phyloP scores from a whole-genome alignment of 495 filamentous ascomycete genomes.

The Penicillium silybi region DNA sequence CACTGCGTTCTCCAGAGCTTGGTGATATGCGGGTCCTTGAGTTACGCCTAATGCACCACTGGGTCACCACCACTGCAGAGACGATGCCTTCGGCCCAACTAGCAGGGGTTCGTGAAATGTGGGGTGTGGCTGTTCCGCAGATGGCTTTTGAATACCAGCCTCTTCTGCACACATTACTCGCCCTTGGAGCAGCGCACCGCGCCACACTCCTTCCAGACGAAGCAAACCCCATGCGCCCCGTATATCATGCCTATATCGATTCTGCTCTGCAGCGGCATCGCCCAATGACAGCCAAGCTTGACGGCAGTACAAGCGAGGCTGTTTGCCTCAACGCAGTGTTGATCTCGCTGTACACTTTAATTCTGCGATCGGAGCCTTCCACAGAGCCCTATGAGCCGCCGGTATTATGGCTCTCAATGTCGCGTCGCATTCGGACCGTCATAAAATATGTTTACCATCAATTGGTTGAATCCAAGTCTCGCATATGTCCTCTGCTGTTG shows the following conservation, averaged over 20 bases:
- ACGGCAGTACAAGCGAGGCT: slow-evolving; percentile 10
- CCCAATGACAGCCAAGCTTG: slow-evolving; percentile 8
- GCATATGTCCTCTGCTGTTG: slow-evolving; percentile 11
- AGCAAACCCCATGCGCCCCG: slow-evolving; percentile 13
- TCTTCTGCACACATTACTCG: slow-evolving; percentile 24
- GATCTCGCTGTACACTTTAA: slow-evolving; percentile 19
- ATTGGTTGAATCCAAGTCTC: slow-evolving; percentile 7
- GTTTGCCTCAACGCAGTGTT: slow-evolving; percentile 17
- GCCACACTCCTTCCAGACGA: slow-evolving; percentile 14
- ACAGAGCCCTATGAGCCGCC: slow-evolving; percentile 17
- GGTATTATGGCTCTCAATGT: slow-evolving; percentile 17
- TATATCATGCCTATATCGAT: slow-evolving; percentile 22
- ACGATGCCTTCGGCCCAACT: slow-evolving; percentile 21
- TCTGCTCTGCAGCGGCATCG: slow-evolving; percentile 15
- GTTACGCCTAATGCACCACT: slow-evolving; percentile 23
- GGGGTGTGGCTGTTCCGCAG: slow-evolving; percentile 17
- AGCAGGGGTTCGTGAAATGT: slow-evolving; percentile 12
- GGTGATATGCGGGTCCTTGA: slow-evolving; percentile 14
- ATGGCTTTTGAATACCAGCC: slow-evolving; percentile 25
- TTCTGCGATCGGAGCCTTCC: slow-evolving; percentile 16
- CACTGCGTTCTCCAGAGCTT: slow-evolving; percentile 8
- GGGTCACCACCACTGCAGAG: slow-evolving; percentile 13
- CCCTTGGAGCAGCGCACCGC: slow-evolving; percentile 18
- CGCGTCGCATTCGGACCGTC: slow-evolving; percentile 18
- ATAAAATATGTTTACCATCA: slow-evolving; percentile 9